Evolutionary conservation across 148 eudicot species (phyloP), one percentile per base, ranked within the genome.

Genomic region (Chenopodium formosanum): DNA sequence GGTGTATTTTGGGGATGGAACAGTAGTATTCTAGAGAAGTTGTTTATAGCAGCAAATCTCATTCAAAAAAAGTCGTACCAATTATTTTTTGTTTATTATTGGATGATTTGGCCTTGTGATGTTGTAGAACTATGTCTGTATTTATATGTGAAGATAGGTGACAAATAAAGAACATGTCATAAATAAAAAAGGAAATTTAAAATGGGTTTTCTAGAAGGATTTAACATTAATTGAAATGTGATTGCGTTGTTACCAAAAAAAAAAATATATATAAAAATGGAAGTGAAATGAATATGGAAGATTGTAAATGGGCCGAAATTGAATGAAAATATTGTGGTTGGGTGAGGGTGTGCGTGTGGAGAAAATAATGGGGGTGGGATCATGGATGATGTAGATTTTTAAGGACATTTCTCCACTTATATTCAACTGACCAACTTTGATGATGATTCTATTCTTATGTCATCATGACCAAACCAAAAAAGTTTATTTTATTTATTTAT

Each of bases 181-280:
- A 22, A 47, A 48, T 69, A 27, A 16, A 79, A 27, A 25, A 37
- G 2, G 63, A 74, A 20, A 46, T 46, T 75, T 20, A 66, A 74
- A 32, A 23, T 74, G 78, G 74, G 12, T 63, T 73, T 83, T 83
- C 85, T 83, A 78, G 82, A 83, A 65, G 82, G 29, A 64, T 77
- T 82, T 56, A 0, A 20, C 71, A 56, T 58, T 13, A 40, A 40
- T 53, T 9, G 34, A 23, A 25, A 11, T 40, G 69, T 53, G 71
- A 47, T 44, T 25, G 52, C 60, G 56, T 76, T 69, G 67, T 52
- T 47, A 0, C 77, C 63, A 53, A 23, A 47, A n/a, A 65, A 37
- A 37, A 37, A 4, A 37, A 4, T 4, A 4, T 2, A 37, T 29
- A 13, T 4, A 27, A 67, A 12, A 27, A 67, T 67, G 2, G 53